Evolutionary conservation across 2,329 filamentous ascomycete genomes (phyloP).

Genomic region (Drechslerella stenobrocha): DNA sequence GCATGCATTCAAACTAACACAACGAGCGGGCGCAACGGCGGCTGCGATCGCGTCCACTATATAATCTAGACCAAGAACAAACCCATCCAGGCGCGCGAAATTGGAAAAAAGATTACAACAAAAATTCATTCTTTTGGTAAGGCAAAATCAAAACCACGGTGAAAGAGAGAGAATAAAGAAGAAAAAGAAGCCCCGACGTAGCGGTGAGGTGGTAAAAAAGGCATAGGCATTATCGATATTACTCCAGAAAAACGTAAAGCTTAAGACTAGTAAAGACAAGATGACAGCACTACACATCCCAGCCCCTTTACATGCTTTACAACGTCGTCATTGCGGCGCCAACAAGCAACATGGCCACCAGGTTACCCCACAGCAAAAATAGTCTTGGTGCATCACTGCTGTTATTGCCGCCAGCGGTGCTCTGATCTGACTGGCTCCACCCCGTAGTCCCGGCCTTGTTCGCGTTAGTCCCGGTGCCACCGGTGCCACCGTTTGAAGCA

Average conservation of each 20-base stretch:
- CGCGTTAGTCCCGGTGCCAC: constrained; percentile 53
- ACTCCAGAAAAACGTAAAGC: constrained; percentile 12
- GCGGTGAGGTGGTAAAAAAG: too few relatives aligned
- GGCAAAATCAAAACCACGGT: background rate
- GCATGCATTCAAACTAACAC: too few relatives aligned
- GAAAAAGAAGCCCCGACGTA: too few relatives aligned
- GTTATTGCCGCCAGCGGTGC: background rate
- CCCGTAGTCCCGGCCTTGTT: constrained; percentile 20
- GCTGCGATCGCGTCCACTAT: too few relatives aligned
- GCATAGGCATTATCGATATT: constrained; percentile 9
- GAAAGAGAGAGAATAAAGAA: background rate
- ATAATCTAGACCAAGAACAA: too few relatives aligned
- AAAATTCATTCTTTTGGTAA: constrained; percentile 6
- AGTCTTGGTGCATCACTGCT: constrained; percentile 13
- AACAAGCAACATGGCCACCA: constrained; percentile 31
- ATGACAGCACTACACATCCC: constrained; percentile 10
- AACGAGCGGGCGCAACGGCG: too few relatives aligned
- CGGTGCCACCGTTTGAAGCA: constrained; percentile 54
- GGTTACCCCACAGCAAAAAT: constrained; percentile 21
- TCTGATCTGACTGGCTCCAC: constrained; percentile 32
- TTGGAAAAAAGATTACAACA: background rate
- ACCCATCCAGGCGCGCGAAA: too few relatives aligned
- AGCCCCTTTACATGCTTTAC: constrained; percentile 8
- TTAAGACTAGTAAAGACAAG: constrained; percentile 22
- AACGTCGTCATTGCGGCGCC: constrained; percentile 23